Evolutionary conservation across 1,139 yeast species (phyloP), one percentile per base, ranked within the genome.

Genomic region (Lodderomyces oxycetoniae): DNA sequence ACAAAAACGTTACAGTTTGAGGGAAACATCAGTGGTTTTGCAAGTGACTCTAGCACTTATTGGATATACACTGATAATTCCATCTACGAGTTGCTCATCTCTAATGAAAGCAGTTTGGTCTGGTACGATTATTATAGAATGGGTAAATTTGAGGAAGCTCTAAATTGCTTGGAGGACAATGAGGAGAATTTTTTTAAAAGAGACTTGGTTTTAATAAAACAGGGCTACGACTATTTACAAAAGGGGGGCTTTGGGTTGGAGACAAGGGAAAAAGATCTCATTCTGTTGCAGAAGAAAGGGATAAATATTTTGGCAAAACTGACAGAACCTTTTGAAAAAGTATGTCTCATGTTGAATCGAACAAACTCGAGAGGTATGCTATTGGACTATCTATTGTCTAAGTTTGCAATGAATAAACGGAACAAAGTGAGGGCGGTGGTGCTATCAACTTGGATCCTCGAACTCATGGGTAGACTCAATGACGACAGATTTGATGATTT

Each of bases 401-500:
- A 85, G 45, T 66, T 84, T 33, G 55, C 29, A 35, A 45, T 44
- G 40, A 72, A 45, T 48, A 66, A 40, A 54, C 58, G 53, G 12
- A 62, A 60, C 38, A 58, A 61, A 28, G 72, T 84, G 50, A 83
- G 82, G 48, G 59, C 72, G 24, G 63, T 72, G 0, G 68, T 87
- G 38, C 55, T 89, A n/a, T 77, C 89, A 0, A 75, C 83, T 39
- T 89, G 96, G 96, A 75, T 89, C 26, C 71, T 86, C 5, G 93
- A 88, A 59, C 57, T 84, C 9, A 51, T 59, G 49, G 47, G 64
- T 5, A 43, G 69, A 31, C 26, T 28, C 11, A 17, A 26, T 6
- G 37, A 37, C 19, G 37, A 34, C 5, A 26, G 37, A 8, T 71
- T 82, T 38, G 64, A 75, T 33, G 51, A 55, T 1, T 87, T 87